A percentile compares a stretch with the other conserved stretches of the same genome.
These are phyloP conservation scores for Tarenaya hassleriana DNA, from an alignment of 345 rosid genomes.

Conservation along the genomic window DNA sequence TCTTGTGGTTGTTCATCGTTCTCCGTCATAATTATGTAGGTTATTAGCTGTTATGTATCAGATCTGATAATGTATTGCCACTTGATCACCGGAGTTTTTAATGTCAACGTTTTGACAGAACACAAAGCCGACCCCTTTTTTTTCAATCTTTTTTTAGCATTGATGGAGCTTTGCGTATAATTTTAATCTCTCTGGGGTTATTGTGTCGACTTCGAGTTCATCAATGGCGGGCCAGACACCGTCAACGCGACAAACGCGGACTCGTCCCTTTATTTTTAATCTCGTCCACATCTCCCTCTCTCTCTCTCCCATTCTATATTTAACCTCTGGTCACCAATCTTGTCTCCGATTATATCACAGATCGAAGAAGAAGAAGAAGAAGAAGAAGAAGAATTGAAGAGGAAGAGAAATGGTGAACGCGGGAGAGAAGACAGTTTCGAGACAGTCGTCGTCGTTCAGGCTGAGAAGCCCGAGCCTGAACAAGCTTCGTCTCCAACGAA, in stretches of 20 bases:
- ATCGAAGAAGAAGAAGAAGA: neutral
- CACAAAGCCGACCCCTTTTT: constrained; percentile 5
- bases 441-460: constrained; percentile 41
- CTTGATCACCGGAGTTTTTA: neutral
- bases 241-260: constrained; percentile 28
- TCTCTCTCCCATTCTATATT: constrained; percentile 20
- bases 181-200: neutral
- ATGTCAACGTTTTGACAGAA: constrained; percentile 12
- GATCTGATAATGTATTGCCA: neutral
- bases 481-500: constrained; percentile 65
- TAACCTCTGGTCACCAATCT: constrained; percentile 11
- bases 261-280: neutral
- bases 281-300: constrained; percentile 16
- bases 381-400: neutral
- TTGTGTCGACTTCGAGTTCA: neutral
- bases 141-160: too few species aligned
- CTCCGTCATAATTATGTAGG: too few species aligned
- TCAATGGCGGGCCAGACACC: constrained; percentile 28
- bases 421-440: constrained; percentile 4
- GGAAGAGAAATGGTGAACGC: constrained; percentile 17
- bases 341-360: constrained; percentile 14
- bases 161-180: neutral
- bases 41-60: neutral
- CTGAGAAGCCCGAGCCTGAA: constrained; percentile 55
- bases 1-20: too few species aligned